Evolutionary conservation across 192 early-diverging fungal species (phyloP).

Genomic region (Geranomyces michiganensis): DNA sequence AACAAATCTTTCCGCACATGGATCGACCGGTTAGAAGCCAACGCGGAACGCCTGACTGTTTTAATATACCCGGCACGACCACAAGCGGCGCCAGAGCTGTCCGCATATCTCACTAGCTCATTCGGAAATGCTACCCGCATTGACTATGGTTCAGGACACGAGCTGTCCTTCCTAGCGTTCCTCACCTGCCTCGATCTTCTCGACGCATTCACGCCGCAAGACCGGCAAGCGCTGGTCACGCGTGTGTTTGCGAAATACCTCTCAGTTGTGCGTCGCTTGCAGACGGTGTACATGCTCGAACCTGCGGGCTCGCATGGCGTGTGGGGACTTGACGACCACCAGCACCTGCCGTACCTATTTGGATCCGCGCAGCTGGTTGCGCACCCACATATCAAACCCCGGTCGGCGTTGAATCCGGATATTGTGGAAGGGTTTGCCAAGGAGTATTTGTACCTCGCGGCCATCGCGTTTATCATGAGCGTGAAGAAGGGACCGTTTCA

Average conservation of each 20-base stretch:
- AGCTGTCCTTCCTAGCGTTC: conserved; percentile 86
- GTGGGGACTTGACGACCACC: conserved; percentile 94
- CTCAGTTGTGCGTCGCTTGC: conserved; percentile 75
- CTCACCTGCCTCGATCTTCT: conserved; percentile 77
- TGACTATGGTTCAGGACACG: conserved; percentile 98
- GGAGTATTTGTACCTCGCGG: conserved; percentile 86
- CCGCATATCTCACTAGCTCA: conserved; percentile 66
- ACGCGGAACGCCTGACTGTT: conserved; percentile 13
- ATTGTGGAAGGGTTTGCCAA: conserved; percentile 60
- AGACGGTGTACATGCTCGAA: conserved; percentile 84
- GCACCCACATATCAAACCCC: conserved; percentile 72
- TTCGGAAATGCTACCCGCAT: conserved; percentile 92
- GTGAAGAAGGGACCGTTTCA: conserved; percentile 73
- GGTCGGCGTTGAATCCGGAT: conserved; percentile 65
- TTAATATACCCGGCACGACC: conserved; percentile 41
- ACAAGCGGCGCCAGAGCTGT: conserved; percentile 69
- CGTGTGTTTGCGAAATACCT: conserved; percentile 80
- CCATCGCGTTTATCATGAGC: conserved; percentile 78
- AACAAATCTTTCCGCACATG: conserved; percentile 90
- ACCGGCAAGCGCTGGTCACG: conserved; percentile 74
- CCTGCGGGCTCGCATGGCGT: conserved; percentile 97
- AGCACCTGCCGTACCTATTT: conserved; percentile 93
- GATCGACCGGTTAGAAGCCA: conserved; percentile 55
- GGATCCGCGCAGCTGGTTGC: conserved; percentile 89
- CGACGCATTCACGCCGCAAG: conserved; percentile 60